Evolutionary conservation across 371 early-diverging fungal genomes (phyloP).

Genomic region (Mortierella sp.): DNA sequence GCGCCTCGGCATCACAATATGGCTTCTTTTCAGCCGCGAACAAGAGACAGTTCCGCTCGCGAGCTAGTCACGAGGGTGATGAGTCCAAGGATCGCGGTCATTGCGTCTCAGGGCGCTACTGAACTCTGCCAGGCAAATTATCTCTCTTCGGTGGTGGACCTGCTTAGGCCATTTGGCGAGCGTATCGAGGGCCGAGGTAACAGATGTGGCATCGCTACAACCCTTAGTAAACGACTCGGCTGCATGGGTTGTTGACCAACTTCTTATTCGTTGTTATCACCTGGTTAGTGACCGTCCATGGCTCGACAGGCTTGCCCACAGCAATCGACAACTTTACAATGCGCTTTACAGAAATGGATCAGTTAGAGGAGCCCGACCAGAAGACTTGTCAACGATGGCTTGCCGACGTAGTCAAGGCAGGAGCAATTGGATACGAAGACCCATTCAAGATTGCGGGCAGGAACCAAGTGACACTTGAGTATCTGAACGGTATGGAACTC

Average conservation of each 20-base stretch:
- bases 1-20: constrained; percentile 3
- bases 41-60: constrained; percentile 55
- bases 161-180: constrained; percentile 87
- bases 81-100: constrained; percentile 80
- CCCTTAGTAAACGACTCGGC: background rate
- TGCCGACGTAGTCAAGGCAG: constrained; percentile 62
- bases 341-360: constrained; percentile 72
- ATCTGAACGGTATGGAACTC: constrained; percentile 60
- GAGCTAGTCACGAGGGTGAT: constrained; percentile 71
- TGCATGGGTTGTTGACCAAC: too few relatives aligned
- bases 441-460: constrained; percentile 29
- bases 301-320: constrained; percentile 71
- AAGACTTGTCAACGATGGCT: constrained; percentile 65
- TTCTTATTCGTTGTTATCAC: too few relatives aligned
- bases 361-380: constrained; percentile 69
- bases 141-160: constrained; percentile 75
- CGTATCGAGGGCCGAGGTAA: constrained; percentile 78
- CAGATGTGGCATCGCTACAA: background rate
- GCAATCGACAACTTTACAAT: constrained; percentile 74
- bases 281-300: constrained; percentile 69
- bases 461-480: constrained; percentile 60
- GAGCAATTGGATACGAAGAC: constrained; percentile 22
- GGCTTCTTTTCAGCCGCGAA: constrained; percentile 23
- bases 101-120: constrained; percentile 78
- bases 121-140: constrained; percentile 75